Evolutionary conservation across 2,329 filamentous ascomycete genomes (phyloP), one percentile per base, ranked within the genome.

Genomic region (Pseudogymnoascus sp.): DNA sequence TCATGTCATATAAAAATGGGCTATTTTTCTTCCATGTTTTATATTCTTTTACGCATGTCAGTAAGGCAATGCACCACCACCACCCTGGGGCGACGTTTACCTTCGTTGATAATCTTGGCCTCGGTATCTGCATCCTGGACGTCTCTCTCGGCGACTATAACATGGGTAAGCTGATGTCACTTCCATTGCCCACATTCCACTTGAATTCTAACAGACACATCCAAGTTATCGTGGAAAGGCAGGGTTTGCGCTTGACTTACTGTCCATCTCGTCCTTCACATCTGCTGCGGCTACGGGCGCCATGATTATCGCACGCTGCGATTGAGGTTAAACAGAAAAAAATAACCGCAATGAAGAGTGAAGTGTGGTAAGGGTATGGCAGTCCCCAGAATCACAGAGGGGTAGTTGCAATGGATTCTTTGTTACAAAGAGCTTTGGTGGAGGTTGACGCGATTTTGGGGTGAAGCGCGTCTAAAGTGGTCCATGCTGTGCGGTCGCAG

Each of bases 11-110:
- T 71, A 99, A 89, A 74, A 98, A 98, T 3, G 95, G 93, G 69
- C 90, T 92, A 78, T 99, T 99, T 82, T 99, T 99, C 83, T 99
- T 99, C 95, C 95, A 99, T 69, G 93, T 97, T 77, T 99, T 99
- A 85, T 99, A 99, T 77, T 99, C 95, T 92, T 71, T 31, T 23
- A n/a, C 28, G 28, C 51, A 21, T 57, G 25, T 57, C 28, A 57
- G 51, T 28, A 57, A 34, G 51, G 51, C 25, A 57, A 57, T 34
- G 28, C 51, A 14, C n/a, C 4, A 34, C 34, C 51, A 16, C 34
- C 51, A 19, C 28, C n/a, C 13, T 34, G 25, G 51, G 51, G 51
- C 25, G 51, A 28, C 51, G 51, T 57, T 57, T 57, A 57, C 51
- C 51, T 81, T 99, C 95, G 71, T 98, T 98, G 78, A 98, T 92